Percentiles rank a stretch among this genome's conserved stretches.
Evolutionary conservation across 2,329 filamentous ascomycete species (phyloP).

Genomic region (Neofusicoccum sp.): DNA sequence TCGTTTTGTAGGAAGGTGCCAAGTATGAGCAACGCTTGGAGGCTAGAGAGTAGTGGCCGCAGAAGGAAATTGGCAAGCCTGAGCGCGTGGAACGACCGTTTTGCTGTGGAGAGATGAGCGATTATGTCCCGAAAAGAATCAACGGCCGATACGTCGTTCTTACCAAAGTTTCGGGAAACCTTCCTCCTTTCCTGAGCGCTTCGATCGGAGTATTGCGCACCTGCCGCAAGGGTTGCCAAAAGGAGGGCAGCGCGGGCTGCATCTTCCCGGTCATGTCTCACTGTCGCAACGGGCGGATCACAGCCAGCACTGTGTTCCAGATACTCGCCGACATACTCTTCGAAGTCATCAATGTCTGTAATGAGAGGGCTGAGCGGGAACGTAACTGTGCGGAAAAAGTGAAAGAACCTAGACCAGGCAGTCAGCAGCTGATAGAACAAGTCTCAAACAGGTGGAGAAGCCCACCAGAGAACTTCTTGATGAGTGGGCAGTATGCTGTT

Average conservation of each 20-base stretch:
- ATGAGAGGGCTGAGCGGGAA: slow-evolving; percentile 1
- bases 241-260: background rate
- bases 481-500: background rate
- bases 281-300: background rate
- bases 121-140: background rate
- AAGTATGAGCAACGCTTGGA: slow-evolving; percentile 4
- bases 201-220: slow-evolving; percentile 3
- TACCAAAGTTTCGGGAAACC: slow-evolving; percentile 6
- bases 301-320: background rate
- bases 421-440: too few species aligned
- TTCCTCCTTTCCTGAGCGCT: background rate
- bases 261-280: background rate
- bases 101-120: background rate
- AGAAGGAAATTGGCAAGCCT: slow-evolving; percentile 8
- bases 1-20: slow-evolving; percentile 11
- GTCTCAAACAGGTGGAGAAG: too few species aligned
- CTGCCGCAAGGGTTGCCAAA: background rate
- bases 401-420: background rate
- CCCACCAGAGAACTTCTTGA: background rate
- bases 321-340: background rate
- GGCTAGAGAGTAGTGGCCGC: background rate
- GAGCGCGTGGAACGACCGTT: slow-evolving; percentile 7
- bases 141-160: too few species aligned
- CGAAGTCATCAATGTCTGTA: background rate
- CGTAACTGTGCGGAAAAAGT: background rate